A percentile compares a stretch with the other conserved stretches of the same genome.
Conservation (phyloP, 148 eudicot species). For the Bassia scoparia region DNA sequence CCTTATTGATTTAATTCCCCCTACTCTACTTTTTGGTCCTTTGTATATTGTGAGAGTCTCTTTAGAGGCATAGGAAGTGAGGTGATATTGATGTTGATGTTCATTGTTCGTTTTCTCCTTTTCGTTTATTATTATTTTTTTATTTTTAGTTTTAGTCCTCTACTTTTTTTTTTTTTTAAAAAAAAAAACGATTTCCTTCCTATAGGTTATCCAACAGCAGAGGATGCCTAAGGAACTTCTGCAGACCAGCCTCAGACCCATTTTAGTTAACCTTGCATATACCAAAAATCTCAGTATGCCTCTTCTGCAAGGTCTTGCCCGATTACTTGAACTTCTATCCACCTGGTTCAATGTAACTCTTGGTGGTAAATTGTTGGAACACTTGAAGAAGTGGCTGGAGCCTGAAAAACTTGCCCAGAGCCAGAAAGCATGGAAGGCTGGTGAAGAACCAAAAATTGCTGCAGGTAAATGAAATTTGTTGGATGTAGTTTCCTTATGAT, state of each 20-base stretch:
- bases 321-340: constrained; percentile 89
- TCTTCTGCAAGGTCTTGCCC: constrained; percentile 94
- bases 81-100: background rate
- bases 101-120: background rate
- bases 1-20: background rate
- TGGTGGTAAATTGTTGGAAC: constrained; percentile 91
- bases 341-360: constrained; percentile 96
- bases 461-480: constrained; percentile 52
- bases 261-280: constrained; percentile 86
- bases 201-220: constrained; percentile 82
- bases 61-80: background rate
- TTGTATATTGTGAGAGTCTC: background rate
- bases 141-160: background rate
- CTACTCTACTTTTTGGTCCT: background rate
- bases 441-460: constrained; percentile 97
- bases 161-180: constrained; percentile 6
- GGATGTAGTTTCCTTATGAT: constrained; percentile 1
- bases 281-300: constrained; percentile 95
- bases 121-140: background rate
- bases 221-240: constrained; percentile 99
- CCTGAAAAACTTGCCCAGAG: constrained; percentile 94
- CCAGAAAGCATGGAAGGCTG: constrained; percentile 95
- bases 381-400: constrained; percentile 91
- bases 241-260: constrained; percentile 94
- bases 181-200: constrained; percentile 8